Percentiles rank a stretch among this genome's conserved stretches.
These are phyloP conservation scores for Setaria viridis DNA, from an alignment of 202 grass and related monocot genomes.

Conservation along the genomic window DNA sequence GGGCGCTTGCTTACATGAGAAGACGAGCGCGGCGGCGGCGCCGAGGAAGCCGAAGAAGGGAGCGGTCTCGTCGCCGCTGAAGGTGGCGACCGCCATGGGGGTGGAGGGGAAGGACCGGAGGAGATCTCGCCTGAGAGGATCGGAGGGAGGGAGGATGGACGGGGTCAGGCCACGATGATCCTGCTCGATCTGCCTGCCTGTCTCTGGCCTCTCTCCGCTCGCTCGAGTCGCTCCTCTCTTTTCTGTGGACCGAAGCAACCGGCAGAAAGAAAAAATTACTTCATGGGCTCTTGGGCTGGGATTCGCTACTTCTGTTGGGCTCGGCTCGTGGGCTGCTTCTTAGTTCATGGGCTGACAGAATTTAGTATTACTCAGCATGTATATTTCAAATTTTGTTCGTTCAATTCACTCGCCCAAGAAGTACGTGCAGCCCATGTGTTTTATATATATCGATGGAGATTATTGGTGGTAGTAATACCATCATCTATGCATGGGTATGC, in stretches of 20 bases:
- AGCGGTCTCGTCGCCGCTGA: conserved; percentile 31
- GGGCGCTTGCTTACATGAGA: conserved; percentile 59
- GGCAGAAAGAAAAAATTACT: background rate
- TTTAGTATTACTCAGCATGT: no score
- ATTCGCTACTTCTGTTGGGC: background rate
- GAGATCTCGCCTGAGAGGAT: background rate
- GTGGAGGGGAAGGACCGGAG: background rate
- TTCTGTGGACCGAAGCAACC: background rate
- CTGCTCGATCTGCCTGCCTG: background rate
- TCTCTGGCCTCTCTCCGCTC: background rate
- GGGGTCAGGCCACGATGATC: background rate
- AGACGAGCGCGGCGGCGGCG: conserved; percentile 55
- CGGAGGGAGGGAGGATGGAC: background rate
- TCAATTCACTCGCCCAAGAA: no score
- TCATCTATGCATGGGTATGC: no score
- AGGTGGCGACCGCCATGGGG: conserved; percentile 9
- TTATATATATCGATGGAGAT: no score
- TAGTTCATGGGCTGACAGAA: background rate
- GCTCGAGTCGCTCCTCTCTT: background rate
- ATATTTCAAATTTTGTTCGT: no score
- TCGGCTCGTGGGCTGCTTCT: background rate
- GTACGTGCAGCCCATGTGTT: no score
- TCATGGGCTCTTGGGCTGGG: background rate
- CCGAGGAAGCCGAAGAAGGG: conserved; percentile 51
- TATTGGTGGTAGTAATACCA: no score